These are phyloP conservation scores for Sphaerostilbella broomeana DNA, from an alignment of 2,329 filamentous ascomycete genomes.

Conservation along the genomic window DNA sequence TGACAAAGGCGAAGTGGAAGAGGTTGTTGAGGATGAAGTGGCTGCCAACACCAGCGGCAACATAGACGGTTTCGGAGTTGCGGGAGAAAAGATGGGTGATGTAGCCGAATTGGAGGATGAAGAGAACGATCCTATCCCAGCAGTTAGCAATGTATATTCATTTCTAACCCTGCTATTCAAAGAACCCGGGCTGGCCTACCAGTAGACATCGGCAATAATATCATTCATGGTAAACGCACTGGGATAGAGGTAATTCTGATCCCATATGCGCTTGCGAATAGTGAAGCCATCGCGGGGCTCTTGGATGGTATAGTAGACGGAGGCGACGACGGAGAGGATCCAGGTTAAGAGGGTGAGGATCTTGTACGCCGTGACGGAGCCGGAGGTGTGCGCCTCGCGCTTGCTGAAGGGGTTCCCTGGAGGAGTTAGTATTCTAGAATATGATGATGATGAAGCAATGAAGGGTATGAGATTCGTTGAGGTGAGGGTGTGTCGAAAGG, in stretches of 20 bases:
- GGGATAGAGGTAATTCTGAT: slow-evolving; percentile 57
- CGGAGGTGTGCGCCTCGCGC: slow-evolving; percentile 57
- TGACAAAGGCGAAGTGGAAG: slow-evolving; percentile 72
- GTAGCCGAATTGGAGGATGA: slow-evolving; percentile 70
- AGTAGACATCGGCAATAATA: slow-evolving; percentile 63
- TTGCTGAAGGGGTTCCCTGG: slow-evolving; percentile 70
- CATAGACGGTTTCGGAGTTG: slow-evolving; percentile 54
- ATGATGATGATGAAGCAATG: neutral
- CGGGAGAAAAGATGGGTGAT: slow-evolving; percentile 68
- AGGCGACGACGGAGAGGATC: slow-evolving; percentile 63
- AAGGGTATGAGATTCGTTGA: too few relatives aligned
- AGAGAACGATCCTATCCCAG: slow-evolving; percentile 63
- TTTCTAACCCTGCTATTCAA: neutral
- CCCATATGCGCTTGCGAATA: slow-evolving; percentile 63
- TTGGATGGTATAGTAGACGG: slow-evolving; percentile 67
- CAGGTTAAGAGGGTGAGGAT: slow-evolving; percentile 67
- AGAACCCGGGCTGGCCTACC: slow-evolving; percentile 45
- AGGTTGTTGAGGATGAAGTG: slow-evolving; percentile 87
- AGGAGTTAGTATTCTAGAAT: too few relatives aligned
- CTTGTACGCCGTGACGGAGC: slow-evolving; percentile 65
- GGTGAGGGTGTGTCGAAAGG: too few relatives aligned
- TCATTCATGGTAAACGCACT: slow-evolving; percentile 73
- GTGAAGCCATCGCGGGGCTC: slow-evolving; percentile 55
- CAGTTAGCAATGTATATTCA: too few relatives aligned
- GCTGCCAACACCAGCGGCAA: slow-evolving; percentile 68